Conservation (phyloP, 2,329 filamentous ascomycete genomes). For the Pseudogymnoascus sp. region DNA sequence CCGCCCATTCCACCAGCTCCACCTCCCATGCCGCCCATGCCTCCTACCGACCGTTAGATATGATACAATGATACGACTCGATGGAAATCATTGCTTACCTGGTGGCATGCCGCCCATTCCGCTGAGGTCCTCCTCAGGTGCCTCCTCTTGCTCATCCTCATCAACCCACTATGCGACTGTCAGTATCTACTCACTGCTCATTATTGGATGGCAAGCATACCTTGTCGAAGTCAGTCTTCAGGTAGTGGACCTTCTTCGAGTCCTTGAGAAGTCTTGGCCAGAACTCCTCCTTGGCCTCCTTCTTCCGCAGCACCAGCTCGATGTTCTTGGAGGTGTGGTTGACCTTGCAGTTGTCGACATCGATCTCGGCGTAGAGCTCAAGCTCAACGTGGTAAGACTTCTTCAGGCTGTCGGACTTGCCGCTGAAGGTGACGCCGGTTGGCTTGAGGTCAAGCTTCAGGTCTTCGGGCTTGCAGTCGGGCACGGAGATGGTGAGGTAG, state of each 20-base stretch:
- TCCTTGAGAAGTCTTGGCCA: slow-evolving; percentile 96
- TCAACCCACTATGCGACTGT: slow-evolving; percentile 26
- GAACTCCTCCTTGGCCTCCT: slow-evolving; percentile 88
- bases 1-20: slow-evolving; percentile 42
- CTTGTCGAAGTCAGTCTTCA: slow-evolving; percentile 99
- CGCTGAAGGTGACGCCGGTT: slow-evolving; percentile 70
- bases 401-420: slow-evolving; percentile 77
- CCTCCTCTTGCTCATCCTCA: slow-evolving; percentile 82
- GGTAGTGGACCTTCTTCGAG: slow-evolving; percentile 79
- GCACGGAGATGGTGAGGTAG: slow-evolving; percentile 83
- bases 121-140: slow-evolving; percentile 69
- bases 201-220: slow-evolving; percentile 35
- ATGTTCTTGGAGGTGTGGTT: slow-evolving; percentile 84
- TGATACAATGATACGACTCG: background rate
- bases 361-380: slow-evolving; percentile 86
- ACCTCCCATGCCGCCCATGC: slow-evolving; percentile 29
- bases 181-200: background rate
- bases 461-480: slow-evolving; percentile 70
- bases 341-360: slow-evolving; percentile 73
- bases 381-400: slow-evolving; percentile 78
- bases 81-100: slow-evolving; percentile 37
- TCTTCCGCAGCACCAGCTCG: slow-evolving; percentile 91
- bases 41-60: slow-evolving; percentile 12
- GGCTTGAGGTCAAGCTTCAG: slow-evolving; percentile 80
- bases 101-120: slow-evolving; percentile 57